A percentile compares a stretch with the other conserved stretches of the same genome.
Conservation (phyloP, 2,329 filamentous ascomycete species). For the Mycosphaerella sp. region DNA sequence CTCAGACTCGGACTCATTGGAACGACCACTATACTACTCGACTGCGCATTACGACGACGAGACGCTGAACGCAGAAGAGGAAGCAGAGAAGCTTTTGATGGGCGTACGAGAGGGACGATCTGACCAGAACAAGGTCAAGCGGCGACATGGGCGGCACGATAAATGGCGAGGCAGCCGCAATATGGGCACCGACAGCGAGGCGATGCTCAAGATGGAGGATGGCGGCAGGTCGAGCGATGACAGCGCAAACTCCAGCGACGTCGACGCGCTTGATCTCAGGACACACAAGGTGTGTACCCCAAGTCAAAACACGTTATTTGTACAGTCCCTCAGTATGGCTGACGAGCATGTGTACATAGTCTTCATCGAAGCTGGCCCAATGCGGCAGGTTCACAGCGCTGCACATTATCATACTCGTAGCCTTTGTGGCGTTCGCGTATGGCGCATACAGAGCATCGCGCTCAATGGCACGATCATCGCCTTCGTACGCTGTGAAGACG, state of each 20-base stretch:
- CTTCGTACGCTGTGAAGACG: conserved; percentile 21
- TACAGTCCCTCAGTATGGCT: not conserved
- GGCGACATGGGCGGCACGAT: conserved; percentile 26
- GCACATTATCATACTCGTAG: conserved; percentile 43
- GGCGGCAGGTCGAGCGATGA: conserved; percentile 45
- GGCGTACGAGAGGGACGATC: conserved; percentile 21
- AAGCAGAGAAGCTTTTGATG: conserved; percentile 40
- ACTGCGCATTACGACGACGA: conserved; percentile 32
- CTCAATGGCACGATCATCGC: not conserved
- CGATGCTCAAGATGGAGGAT: conserved; percentile 90
- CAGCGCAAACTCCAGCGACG: conserved; percentile 37
- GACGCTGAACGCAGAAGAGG: conserved; percentile 43
- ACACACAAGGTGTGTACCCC: conserved; percentile 21
- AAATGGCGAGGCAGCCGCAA: conserved; percentile 49
- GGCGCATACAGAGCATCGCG: conserved; percentile 53
- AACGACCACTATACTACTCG: conserved; percentile 4
- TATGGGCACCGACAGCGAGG: conserved; percentile 56
- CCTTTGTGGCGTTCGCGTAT: conserved; percentile 52
- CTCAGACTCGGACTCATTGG: conserved; percentile 6
- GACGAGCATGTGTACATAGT: conserved; percentile 2
- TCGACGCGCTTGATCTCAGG: conserved; percentile 45
- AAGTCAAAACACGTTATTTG: not conserved
- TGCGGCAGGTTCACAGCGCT: conserved; percentile 38
- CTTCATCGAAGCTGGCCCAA: conserved; percentile 32
- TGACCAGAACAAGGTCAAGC: conserved; percentile 10